A percentile compares a stretch with the other conserved stretches of the same genome.
These are phyloP conservation scores for Setomelanomma holmii DNA, from an alignment of 2,329 filamentous ascomycete genomes.

Conservation along the genomic window DNA sequence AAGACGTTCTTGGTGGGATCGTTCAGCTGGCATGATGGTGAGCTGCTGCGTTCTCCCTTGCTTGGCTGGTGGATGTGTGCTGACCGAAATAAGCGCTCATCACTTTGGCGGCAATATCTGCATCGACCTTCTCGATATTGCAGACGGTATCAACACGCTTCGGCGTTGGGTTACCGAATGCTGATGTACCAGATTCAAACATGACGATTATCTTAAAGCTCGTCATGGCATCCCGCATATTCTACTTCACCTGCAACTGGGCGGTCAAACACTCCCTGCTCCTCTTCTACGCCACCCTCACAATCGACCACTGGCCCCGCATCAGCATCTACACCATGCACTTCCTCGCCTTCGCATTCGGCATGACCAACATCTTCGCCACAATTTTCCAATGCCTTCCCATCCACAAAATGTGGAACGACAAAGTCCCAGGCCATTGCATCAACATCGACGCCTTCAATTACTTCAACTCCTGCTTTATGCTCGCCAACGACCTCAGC, in stretches of 20 bases:
- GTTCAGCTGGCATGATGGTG: slow-evolving; percentile 38
- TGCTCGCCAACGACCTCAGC: slow-evolving; percentile 48
- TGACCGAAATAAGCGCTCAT: slow-evolving; percentile 28
- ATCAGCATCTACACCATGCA: slow-evolving; percentile 44
- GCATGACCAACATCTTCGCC: slow-evolving; percentile 41
- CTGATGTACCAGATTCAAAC: slow-evolving; percentile 12
- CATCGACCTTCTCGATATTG: slow-evolving; percentile 31
- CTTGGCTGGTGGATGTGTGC: not conserved
- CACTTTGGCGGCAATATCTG: slow-evolving; percentile 29
- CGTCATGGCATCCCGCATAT: slow-evolving; percentile 34
- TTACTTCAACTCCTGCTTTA: slow-evolving; percentile 47
- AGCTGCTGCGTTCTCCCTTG: slow-evolving; percentile 1
- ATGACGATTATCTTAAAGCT: slow-evolving; percentile 24
- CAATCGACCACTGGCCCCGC: slow-evolving; percentile 28
- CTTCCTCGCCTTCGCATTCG: slow-evolving; percentile 44
- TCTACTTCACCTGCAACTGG: slow-evolving; percentile 52
- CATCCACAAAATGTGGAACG: slow-evolving; percentile 42
- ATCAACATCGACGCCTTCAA: slow-evolving; percentile 47
- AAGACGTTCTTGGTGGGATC: slow-evolving; percentile 28
- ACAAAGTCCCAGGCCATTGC: slow-evolving; percentile 36
- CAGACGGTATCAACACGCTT: slow-evolving; percentile 32
- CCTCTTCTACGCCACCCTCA: slow-evolving; percentile 50
- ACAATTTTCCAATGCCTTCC: slow-evolving; percentile 48
- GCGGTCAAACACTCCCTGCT: slow-evolving; percentile 51
- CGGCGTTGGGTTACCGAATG: slow-evolving; percentile 28